Base-by-base conservation (phyloP, 176 grass and related monocot species). In the Aegilops longissima region DNA sequence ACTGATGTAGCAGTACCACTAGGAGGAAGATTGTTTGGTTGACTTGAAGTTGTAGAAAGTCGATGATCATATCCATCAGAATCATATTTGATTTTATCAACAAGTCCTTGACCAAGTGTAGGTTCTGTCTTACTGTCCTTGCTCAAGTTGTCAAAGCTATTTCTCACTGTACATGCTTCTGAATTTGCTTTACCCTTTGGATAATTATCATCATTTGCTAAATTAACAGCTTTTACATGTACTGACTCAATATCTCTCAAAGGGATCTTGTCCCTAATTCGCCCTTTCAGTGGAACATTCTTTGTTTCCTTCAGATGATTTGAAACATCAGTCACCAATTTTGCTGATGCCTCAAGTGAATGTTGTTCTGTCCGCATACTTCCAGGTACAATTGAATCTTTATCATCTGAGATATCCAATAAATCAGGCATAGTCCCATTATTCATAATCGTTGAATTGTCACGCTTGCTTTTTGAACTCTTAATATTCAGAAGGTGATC, bases 221-320 rank as follows among this genome's bases (percentile, higher is more conserved):
- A 66, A 66, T 80, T 66, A 85, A 51, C 66, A 83, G 12, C 83
- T 81, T 69, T 81, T 73, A 61, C 70, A 83, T 87, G 31, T 17
- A 54, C 61, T 66, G 52, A 70, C 65, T 82, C 35, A n/a, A 61
- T 85, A 31, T 85, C 69, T 65, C 64, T 80, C 31, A 49, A 44
- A 35, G 30, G 82, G 74, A 29, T 82, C 77, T 78, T 40, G 30
- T 31, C 66, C 30, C 27, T 80, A 38, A 67, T 54, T 42, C 49
- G 66, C 29, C 36, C 85, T 70, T 85, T 85, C 16, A 63, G 40
- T 75, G 70, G 66, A 64, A 45, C 72, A 83, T 69, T 89, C 20
- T 87, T 89, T 67, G 59, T 69, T 85, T 87, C 89, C 77, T 81
- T 87, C 34, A 59, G 72, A 68, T 61, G 58, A 82, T 85, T 82